Evolutionary conservation across 495 filamentous ascomycete genomes (phyloP).

Genomic region (Talaromyces borbonicus): DNA sequence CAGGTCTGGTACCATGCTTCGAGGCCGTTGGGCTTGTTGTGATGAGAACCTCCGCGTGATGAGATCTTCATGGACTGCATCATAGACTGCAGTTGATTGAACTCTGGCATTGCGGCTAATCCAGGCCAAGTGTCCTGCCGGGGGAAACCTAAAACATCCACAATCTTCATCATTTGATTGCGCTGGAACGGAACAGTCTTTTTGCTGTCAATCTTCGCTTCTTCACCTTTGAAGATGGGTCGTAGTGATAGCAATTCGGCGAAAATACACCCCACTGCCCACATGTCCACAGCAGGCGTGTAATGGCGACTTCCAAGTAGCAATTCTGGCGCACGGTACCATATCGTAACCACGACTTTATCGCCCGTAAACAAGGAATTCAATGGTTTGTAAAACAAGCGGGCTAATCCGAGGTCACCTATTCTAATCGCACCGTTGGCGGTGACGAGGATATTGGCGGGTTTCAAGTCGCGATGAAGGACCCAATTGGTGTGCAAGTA

Average conservation of each 20-base stretch:
- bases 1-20: conserved; percentile 58
- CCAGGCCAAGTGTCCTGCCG: conserved; percentile 84
- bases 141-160: conserved; percentile 87
- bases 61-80: conserved; percentile 19
- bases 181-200: conserved; percentile 95
- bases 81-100: conserved; percentile 59
- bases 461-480: conserved; percentile 91
- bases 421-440: conserved; percentile 82
- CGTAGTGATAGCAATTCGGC: conserved; percentile 84
- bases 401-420: conserved; percentile 84
- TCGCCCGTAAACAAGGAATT: conserved; percentile 87
- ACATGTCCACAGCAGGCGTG: conserved; percentile 91
- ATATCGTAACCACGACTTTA: conserved; percentile 98
- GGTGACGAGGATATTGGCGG: conserved; percentile 98
- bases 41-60: conserved; percentile 30
- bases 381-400: conserved; percentile 87
- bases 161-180: conserved; percentile 98
- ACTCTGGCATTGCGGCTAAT: conserved; percentile 73
- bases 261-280: conserved; percentile 97
- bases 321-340: conserved; percentile 95
- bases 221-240: conserved; percentile 97
- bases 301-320: conserved; percentile 88
- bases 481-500: conserved; percentile 98
- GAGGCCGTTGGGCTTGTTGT: conserved; percentile 39
- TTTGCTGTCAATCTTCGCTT: conserved; percentile 97